A percentile compares a stretch with the other conserved stretches of the same genome.
Evolutionary conservation across 148 eudicot genomes (phyloP).

Genomic region (Heliamphora exappendiculata): DNA sequence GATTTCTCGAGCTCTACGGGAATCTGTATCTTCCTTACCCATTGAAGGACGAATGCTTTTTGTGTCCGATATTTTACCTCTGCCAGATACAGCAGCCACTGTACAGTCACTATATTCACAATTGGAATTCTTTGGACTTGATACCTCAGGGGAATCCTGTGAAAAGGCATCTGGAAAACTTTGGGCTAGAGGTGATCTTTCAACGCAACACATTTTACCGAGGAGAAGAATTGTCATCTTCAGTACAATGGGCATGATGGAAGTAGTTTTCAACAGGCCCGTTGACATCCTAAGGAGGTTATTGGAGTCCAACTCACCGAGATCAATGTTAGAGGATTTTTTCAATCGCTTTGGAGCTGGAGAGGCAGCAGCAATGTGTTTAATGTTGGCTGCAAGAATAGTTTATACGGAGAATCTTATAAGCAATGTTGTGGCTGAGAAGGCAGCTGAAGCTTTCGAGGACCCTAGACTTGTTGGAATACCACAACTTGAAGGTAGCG

Average conservation of each 20-base stretch:
- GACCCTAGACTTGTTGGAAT: constrained; percentile 94
- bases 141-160: constrained; percentile 49
- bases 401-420: constrained; percentile 59
- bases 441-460: constrained; percentile 96
- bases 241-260: constrained; percentile 99
- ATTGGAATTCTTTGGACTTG: constrained; percentile 50
- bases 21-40: constrained; percentile 84
- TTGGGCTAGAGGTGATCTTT: constrained; percentile 96
- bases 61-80: constrained; percentile 82
- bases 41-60: constrained; percentile 92
- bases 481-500: constrained; percentile 89
- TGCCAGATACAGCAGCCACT: constrained; percentile 65
- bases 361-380: constrained; percentile 94
- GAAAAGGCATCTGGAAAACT: constrained; percentile 68
- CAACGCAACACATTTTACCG: constrained; percentile 86
- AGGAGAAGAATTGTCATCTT: constrained; percentile 82
- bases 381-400: constrained; percentile 81
- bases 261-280: constrained; percentile 86
- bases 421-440: constrained; percentile 78
- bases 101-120: constrained; percentile 88
- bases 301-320: constrained; percentile 82
- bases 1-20: constrained; percentile 77
- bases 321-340: constrained; percentile 81
- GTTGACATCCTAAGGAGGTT: constrained; percentile 88
- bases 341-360: constrained; percentile 92